Evolutionary conservation across 805 yeast genomes (phyloP).

Genomic region (Candida nonsorbophila): DNA sequence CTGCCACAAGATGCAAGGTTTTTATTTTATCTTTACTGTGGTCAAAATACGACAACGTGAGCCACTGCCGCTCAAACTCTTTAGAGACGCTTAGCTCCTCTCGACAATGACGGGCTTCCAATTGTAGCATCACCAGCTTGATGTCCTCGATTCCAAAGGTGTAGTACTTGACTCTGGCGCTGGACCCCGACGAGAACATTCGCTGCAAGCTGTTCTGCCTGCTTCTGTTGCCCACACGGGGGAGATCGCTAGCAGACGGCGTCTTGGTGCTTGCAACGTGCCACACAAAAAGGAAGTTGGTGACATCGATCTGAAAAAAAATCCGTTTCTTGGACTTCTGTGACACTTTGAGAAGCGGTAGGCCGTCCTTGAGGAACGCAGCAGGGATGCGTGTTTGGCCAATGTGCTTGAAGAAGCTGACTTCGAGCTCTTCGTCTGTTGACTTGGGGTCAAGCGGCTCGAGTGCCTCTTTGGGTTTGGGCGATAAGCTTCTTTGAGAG

Average conservation of each 20-base stretch:
- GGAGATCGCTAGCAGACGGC: background rate
- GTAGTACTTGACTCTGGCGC: constrained; percentile 5
- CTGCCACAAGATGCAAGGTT: constrained; percentile 77
- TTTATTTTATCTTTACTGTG: constrained; percentile 59
- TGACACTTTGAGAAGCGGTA: constrained; percentile 63
- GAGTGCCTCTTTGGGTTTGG: too few relatives aligned
- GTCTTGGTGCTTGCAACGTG: constrained; percentile 5
- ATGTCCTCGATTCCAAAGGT: constrained; percentile 54
- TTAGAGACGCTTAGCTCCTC: constrained; percentile 76
- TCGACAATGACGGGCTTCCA: constrained; percentile 76
- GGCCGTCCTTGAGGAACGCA: constrained; percentile 49
- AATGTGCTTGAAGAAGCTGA: constrained; percentile 7
- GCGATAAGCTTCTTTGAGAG: too few relatives aligned
- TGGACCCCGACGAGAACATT: constrained; percentile 8
- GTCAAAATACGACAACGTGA: constrained; percentile 68
- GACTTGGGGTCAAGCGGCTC: too few relatives aligned
- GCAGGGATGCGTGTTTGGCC: too few relatives aligned
- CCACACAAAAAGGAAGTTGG: constrained; percentile 40
- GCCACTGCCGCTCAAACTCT: constrained; percentile 67
- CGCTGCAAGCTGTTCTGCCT: constrained; percentile 28
- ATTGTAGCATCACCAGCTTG: constrained; percentile 54
- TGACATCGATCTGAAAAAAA: constrained; percentile 50
- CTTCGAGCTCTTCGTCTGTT: constrained; percentile 1
- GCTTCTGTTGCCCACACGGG: constrained; percentile 1
- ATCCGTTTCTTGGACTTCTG: constrained; percentile 62